Evolutionary conservation across 202 grass and related monocot genomes (phyloP), one percentile per base, ranked within the genome.

Genomic region (Dendrocalamus latiflorus): DNA sequence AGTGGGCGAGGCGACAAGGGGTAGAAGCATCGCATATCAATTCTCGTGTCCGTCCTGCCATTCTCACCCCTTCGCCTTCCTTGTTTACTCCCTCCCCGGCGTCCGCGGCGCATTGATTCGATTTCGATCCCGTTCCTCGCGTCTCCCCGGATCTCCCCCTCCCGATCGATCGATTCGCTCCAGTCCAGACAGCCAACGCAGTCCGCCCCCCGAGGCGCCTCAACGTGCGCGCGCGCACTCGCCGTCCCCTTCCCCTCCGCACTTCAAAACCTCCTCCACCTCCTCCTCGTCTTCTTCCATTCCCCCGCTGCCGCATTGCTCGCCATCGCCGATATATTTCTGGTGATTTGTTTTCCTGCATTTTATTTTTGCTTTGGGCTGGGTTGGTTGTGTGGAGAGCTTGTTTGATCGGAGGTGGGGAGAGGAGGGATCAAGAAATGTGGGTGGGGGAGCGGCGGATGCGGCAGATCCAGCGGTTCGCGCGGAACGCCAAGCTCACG

Each of bases 401-500:
- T 68, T 63, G 69, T 9, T 70, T 22, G 50, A 63, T 66, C 37
- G 64, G 80, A 42, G 21, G 56, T 5, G 1, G 5, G 36, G 20
- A 39, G 8, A 38, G 80, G 39, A 34, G 60, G 57, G n/a, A 84
- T 66, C 38, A 34, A 56, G 58, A 50, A 80, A 81, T 78, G 74
- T 83, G 86, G 65, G 57, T 99, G 49, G 93, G 93, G 69, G 96
- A 93, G 85, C 83, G 87, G n/a, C 87, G 96, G 51, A 86, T 92
- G 85, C 83, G 96, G 68, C 83, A 93, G 89, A 95, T 99, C 87
- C 87, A 95, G 75, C 89, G 93, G n/a, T 86, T 85, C 69, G 79
- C 87, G 7, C 87, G 89, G 26, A 95, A 95, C 67, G 87, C 91
- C 8, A 95, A 91, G 87, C 85, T 98, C 80, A 99, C 93, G n/a